Evolutionary conservation across 2,329 filamentous ascomycete species (phyloP).

Genomic region (Bipolaris victoriae): DNA sequence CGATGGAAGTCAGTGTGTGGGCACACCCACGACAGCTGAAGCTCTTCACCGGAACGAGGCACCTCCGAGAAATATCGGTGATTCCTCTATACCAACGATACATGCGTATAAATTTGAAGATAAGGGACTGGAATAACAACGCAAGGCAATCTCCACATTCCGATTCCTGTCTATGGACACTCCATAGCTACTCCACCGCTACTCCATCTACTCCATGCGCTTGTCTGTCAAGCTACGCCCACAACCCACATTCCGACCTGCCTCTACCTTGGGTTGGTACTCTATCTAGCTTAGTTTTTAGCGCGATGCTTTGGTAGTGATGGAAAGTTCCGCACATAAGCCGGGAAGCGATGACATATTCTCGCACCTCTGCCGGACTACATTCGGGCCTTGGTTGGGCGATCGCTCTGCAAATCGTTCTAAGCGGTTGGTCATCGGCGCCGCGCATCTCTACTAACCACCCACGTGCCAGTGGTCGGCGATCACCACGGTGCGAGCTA

Average conservation of each 20-base stretch:
- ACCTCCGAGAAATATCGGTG: neutral
- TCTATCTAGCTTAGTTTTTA: slow-evolving; percentile 3
- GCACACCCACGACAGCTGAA: neutral
- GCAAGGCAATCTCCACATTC: neutral
- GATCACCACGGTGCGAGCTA: slow-evolving; percentile 4
- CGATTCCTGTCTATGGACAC: neutral
- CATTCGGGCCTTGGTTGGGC: neutral
- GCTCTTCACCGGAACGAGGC: neutral
- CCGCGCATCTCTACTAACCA: neutral
- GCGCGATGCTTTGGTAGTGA: slow-evolving; percentile 1
- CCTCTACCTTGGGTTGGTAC: neutral
- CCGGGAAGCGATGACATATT: neutral
- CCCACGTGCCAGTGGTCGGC: slow-evolving; percentile 1
- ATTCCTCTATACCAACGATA: neutral
- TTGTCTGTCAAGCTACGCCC: neutral
- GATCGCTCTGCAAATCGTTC: slow-evolving; percentile 6
- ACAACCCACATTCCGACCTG: neutral
- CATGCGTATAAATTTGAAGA: neutral
- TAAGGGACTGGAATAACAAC: slow-evolving; percentile 1
- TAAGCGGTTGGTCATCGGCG: slow-evolving; percentile 12
- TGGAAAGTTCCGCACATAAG: neutral
- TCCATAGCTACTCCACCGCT: neutral
- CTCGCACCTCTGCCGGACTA: slow-evolving; percentile 1
- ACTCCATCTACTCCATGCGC: neutral
- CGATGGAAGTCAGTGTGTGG: neutral